Conservation (phyloP, 306 rosid species). For the Inga laurina region DNA sequence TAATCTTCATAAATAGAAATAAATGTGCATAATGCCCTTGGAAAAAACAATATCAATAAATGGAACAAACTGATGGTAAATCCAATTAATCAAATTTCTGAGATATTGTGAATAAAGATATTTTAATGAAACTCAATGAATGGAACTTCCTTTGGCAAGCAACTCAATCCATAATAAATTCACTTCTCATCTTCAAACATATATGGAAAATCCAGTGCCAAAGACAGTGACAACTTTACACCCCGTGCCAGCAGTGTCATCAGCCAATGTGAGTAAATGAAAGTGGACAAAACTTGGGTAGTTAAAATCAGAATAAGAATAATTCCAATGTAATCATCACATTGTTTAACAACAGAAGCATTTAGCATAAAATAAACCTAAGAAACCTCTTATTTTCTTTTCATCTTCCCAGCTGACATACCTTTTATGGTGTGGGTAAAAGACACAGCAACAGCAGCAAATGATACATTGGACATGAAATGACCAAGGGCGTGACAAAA, state of each 20-base stretch:
- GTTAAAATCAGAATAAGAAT: no score
- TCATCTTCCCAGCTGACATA: conserved; percentile 12
- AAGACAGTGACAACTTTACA: background rate
- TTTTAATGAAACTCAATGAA: background rate
- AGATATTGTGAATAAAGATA: background rate
- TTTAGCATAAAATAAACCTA: background rate
- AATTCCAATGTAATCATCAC: no score
- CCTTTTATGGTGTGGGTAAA: conserved; percentile 81
- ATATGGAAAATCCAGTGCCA: background rate
- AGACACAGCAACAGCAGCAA: conserved; percentile 85
- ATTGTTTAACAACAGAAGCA: background rate
- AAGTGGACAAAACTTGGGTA: no score
- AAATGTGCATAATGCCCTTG: background rate
- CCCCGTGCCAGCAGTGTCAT: background rate
- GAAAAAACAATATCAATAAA: background rate
- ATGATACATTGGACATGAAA: conserved; percentile 80
- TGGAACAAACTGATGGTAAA: background rate
- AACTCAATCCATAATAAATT: background rate
- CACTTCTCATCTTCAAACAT: background rate
- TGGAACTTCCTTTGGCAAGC: background rate
- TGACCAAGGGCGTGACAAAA: conserved; percentile 83
- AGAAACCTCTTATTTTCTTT: background rate
- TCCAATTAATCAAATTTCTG: background rate
- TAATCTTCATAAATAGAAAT: background rate
- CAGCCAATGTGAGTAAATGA: background rate